Conservation (phyloP, 257 asterid genomes). For the Coffea eugenioides region DNA sequence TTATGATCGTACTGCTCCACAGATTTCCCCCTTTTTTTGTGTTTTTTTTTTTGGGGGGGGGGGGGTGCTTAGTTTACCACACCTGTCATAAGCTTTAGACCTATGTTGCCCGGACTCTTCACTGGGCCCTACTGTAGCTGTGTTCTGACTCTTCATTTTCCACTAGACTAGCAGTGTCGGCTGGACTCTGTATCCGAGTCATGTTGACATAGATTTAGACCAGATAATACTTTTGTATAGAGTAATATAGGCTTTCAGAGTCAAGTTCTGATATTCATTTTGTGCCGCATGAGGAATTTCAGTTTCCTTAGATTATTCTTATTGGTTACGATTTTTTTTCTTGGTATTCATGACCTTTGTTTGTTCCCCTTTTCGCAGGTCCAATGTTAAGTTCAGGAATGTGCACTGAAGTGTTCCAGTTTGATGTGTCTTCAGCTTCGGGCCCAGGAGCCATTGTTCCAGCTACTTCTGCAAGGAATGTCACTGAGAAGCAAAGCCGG, state of each 20-base stretch:
- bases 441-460: conserved; percentile 68
- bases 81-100: background rate
- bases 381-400: conserved; percentile 91
- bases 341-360: background rate
- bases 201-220: too few relatives aligned
- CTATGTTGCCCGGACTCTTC: too few relatives aligned
- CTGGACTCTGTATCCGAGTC: too few relatives aligned
- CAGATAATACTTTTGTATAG: background rate
- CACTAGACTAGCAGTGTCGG: too few relatives aligned
- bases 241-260: background rate
- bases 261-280: background rate
- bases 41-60: too few relatives aligned
- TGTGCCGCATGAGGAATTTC: background rate
- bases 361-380: conserved; percentile 42
- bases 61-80: background rate
- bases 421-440: conserved; percentile 68
- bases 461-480: conserved; percentile 48
- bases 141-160: too few relatives aligned
- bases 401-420: conserved; percentile 98
- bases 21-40: too few relatives aligned
- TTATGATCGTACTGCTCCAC: background rate
- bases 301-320: background rate
- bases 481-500: conserved; percentile 39
- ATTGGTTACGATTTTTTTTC: background rate
- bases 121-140: too few relatives aligned